Evolutionary conservation across 2,329 filamentous ascomycete genomes (phyloP).

Genomic region (Aspergillus eucalypticola): DNA sequence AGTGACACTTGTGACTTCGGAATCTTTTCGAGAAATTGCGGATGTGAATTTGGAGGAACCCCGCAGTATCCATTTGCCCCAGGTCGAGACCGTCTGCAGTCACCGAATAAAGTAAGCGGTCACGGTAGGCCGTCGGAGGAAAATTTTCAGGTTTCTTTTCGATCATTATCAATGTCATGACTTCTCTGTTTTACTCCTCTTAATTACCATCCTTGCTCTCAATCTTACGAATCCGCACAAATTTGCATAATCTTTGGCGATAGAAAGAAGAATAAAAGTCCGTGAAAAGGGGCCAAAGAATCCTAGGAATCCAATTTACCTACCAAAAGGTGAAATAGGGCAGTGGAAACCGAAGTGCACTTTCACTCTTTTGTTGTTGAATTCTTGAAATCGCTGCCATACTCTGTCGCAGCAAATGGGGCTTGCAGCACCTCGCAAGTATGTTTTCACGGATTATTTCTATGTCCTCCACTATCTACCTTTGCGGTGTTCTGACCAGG

Average conservation of each 20-base stretch:
- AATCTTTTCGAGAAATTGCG: no score
- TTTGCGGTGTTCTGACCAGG: background rate
- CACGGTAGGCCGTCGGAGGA: background rate
- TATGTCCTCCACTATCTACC: background rate
- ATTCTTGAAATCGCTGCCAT: background rate
- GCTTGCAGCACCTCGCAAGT: slow-evolving; percentile 69
- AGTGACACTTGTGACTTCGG: no score
- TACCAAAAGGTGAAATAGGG: no score
- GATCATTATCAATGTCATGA: background rate
- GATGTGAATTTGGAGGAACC: background rate
- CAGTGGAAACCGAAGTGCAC: no score
- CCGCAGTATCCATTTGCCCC: background rate
- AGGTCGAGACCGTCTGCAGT: background rate
- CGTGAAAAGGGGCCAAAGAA: no score
- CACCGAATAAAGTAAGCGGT: background rate
- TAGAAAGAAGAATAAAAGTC: no score
- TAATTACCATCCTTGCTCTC: no score
- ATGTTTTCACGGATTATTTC: slow-evolving; percentile 26
- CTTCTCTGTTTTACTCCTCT: background rate
- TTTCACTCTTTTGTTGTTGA: background rate
- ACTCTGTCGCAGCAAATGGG: slow-evolving; percentile 57
- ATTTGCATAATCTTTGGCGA: no score
- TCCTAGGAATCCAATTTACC: no score
- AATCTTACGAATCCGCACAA: no score
- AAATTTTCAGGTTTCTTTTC: background rate